Evolutionary conservation across 1,284 basidiomycete species (phyloP), one percentile per base, ranked within the genome.

Genomic region (Puccinia polysora): DNA sequence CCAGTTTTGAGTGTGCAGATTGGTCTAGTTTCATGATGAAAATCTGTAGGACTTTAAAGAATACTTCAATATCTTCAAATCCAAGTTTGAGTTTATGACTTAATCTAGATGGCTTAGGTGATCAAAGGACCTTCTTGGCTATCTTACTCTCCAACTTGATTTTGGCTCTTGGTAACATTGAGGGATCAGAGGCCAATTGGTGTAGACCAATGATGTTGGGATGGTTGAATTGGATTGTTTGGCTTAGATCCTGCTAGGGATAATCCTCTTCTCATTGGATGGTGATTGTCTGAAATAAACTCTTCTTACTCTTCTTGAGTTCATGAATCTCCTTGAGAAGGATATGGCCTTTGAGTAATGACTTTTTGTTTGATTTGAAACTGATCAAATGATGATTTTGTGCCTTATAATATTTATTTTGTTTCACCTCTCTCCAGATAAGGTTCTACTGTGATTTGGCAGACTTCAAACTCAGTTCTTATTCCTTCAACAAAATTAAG

Each of bases 401-500:
- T 20, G 69, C 69, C 38, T 64, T 63, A 43, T 72, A 72, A 28
- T 72, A 72, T 32, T 72, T 72, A n/a, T 72, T 72, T 34, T 50
- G 43, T 55, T 72, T 59, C 12, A 72, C 69, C 32, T 72, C 69
- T 56, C 69, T 72, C 69, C 69, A 72, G 43, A 72, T 56, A 18
- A 64, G n/a, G 32, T 72, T 72, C 69, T 59, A 72, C 36, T 72
- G 69, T 23, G 30, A 52, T 47, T 72, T 59, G 56, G 69, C 69
- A 12, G 69, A 72, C 52, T 72, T 72, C 69, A 58, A 72, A 34
- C 38, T 64, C 32, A 72, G 32, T 32, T 72, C 69, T n/a, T 53
- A 14, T 43, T 72, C 69, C 38, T 72, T 72, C 12, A 72, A 25
- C 36, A 58, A 25, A 18, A 30, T 60, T 15, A 72, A 62, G 3